These are phyloP conservation scores for Dioszegia crocea DNA, from an alignment of 768 basidiomycete species.

Conservation along the genomic window DNA sequence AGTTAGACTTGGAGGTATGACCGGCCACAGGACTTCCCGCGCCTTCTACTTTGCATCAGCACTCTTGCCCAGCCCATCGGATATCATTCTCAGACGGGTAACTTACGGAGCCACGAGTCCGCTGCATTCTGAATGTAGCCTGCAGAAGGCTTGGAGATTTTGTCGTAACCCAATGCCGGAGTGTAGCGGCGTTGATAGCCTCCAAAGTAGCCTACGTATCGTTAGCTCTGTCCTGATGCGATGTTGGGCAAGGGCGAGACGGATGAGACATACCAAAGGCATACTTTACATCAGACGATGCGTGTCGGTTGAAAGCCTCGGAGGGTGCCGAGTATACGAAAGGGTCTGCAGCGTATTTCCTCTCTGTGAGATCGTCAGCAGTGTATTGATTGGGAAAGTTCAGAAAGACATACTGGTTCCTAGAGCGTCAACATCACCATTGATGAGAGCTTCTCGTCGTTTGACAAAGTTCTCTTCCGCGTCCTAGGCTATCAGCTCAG, in stretches of 20 bases:
- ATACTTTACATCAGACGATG: slow-evolving; percentile 22
- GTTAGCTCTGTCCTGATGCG: not conserved
- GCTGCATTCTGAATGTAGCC: not conserved
- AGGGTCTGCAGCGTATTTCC: slow-evolving; percentile 29
- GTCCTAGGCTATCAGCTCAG: slow-evolving; percentile 11
- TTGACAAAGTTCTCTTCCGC: slow-evolving; percentile 27
- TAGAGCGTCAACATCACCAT: slow-evolving; percentile 31
- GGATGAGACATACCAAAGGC: slow-evolving; percentile 35
- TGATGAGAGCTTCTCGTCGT: slow-evolving; percentile 29
- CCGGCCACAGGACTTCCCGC: not conserved
- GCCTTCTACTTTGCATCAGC: not conserved
- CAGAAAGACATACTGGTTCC: slow-evolving; percentile 21
- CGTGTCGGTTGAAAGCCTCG: slow-evolving; percentile 20
- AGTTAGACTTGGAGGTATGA: not conserved
- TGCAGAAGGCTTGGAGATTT: not conserved
- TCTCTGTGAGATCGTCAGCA: slow-evolving; percentile 11
- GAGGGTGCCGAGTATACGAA: slow-evolving; percentile 33
- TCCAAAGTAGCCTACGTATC: slow-evolving; percentile 22
- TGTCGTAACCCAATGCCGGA: slow-evolving; percentile 11
- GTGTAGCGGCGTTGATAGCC: slow-evolving; percentile 21
- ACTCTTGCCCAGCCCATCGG: too few relatives aligned
- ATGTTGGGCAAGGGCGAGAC: not conserved
- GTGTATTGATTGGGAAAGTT: not conserved
- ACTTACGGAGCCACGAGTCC: not conserved
- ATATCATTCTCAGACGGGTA: not conserved